Evolutionary conservation across 2,329 filamentous ascomycete genomes (phyloP), one percentile per base, ranked within the genome.

Genomic region (Apiospora rasikravindrae): DNA sequence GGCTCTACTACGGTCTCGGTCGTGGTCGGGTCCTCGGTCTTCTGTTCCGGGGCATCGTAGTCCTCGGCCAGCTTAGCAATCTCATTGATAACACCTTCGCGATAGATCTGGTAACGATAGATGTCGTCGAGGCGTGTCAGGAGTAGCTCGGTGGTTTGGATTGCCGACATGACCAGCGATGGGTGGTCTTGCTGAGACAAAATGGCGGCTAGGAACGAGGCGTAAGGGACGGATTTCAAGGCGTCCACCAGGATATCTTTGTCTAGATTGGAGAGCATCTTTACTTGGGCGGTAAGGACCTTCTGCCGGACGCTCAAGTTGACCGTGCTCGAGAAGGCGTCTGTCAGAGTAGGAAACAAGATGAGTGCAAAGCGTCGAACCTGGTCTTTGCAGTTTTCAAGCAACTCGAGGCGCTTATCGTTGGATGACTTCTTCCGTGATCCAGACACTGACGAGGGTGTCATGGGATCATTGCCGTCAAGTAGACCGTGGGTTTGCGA

Each of bases 251-350:
- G 88, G 69, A 99, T 94, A 49, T 89, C 87, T 61, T 90, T 91
- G 77, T 98, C 94, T n/a, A 99, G 84, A 75, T 98, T 98, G 16
- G 95, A 98, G 13, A 99, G 88, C 94, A 99, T 98, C 84, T 98
- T 98, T 64, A 98, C 85, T 79, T 99, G 96, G n/a, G 96, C 96
- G 26, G 91, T 94, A 45, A 99, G 87, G 2, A 99, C 96, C 83
- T 98, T 98, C 80, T 98, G 94, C 29, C 97, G 93, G 53, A 99
- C 96, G 71, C 91, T 94, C 22, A 98, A 85, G 79, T 99, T 99
- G 75, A 99, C 96, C 0, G 96, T 99, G 82, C 96, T 98, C 14
- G 96, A 98, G 80, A 97, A 99, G 0, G 95, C 96, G 81, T 99
- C 95, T 42, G 96, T 98, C 74, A 99, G 85, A 2, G 96, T 99